phyloP scores from a whole-genome alignment of 768 basidiomycete genomes.

The Mycena rebaudengoi region DNA sequence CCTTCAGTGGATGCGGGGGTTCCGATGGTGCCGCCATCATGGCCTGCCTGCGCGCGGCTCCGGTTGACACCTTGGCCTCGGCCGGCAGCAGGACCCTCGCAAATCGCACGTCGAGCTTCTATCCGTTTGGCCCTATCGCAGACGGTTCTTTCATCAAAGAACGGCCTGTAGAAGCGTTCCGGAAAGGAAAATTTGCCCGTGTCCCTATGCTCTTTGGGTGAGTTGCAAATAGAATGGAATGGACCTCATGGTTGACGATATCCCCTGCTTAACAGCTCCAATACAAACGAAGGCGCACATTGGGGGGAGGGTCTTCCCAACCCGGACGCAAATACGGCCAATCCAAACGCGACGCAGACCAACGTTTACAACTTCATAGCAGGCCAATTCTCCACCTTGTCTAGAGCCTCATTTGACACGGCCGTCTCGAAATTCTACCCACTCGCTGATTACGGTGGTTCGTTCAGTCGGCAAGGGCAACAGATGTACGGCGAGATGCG shows the following conservation, averaged over 20 bases:
- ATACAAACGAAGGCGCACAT: conserved; percentile 50
- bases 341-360: conserved; percentile 43
- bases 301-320: conserved; percentile 47
- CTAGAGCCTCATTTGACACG: conserved; percentile 35
- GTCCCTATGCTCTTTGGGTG: conserved; percentile 53
- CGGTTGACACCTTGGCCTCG: conserved; percentile 34
- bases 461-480: conserved; percentile 48
- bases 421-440: conserved; percentile 42
- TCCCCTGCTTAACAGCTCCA: conserved; percentile 39
- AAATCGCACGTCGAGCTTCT: conserved; percentile 43
- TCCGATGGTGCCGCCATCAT: conserved; percentile 32
- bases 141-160: conserved; percentile 45
- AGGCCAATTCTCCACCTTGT: conserved; percentile 47
- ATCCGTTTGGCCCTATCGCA: conserved; percentile 48
- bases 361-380: conserved; percentile 50
- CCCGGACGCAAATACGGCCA: conserved; percentile 47
- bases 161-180: conserved; percentile 50
- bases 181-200: conserved; percentile 43
- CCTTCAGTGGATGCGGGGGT: conserved; percentile 35
- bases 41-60: conserved; percentile 43
- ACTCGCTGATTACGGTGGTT: conserved; percentile 39
- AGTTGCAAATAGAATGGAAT: conserved; percentile 3
- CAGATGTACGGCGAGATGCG: conserved; percentile 56
- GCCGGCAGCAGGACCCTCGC: conserved; percentile 43
- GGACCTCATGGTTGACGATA: background rate